Evolutionary conservation across 2,329 filamentous ascomycete species (phyloP).

Genomic region (Ceratocystis destructans): DNA sequence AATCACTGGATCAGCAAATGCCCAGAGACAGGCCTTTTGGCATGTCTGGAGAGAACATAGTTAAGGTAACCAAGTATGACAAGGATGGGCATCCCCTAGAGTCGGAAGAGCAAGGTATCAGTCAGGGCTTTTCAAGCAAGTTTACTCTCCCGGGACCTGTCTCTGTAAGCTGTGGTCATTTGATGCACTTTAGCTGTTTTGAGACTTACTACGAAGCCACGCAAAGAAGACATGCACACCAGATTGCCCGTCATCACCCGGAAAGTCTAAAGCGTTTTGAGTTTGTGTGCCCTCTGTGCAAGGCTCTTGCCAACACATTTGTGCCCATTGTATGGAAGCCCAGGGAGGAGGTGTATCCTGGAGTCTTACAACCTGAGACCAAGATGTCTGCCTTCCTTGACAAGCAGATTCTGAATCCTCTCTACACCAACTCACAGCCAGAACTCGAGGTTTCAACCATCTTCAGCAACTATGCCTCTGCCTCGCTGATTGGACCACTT

Average conservation of each 20-base stretch:
- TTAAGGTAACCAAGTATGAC: constrained; percentile 61
- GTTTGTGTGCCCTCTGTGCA: constrained; percentile 93
- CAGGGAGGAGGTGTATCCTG: constrained; percentile 12
- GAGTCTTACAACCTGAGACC: constrained; percentile 6
- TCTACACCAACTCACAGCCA: not conserved
- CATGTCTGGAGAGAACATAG: constrained; percentile 73
- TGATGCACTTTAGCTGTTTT: constrained; percentile 97
- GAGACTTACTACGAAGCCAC: constrained; percentile 82
- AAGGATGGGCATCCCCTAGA: constrained; percentile 56
- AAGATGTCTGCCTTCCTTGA: constrained; percentile 47
- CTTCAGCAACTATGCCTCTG: constrained; percentile 1
- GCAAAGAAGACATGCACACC: constrained; percentile 68
- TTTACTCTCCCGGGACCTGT: constrained; percentile 61
- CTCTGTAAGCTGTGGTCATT: constrained; percentile 84
- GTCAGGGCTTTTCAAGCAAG: constrained; percentile 70
- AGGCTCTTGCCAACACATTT: constrained; percentile 89
- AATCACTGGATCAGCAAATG: constrained; percentile 71
- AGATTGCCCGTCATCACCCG: constrained; percentile 88
- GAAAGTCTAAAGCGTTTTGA: constrained; percentile 68
- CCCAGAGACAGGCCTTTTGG: constrained; percentile 79
- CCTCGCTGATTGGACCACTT: not conserved
- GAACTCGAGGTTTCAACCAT: not conserved
- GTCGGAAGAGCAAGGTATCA: constrained; percentile 66
- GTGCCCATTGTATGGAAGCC: constrained; percentile 91
- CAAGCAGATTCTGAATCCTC: constrained; percentile 33